Percentiles rank a stretch among this genome's conserved stretches.
Evolutionary conservation across 192 early-diverging fungal species (phyloP).

Genomic region (Lobosporangium transversale): DNA sequence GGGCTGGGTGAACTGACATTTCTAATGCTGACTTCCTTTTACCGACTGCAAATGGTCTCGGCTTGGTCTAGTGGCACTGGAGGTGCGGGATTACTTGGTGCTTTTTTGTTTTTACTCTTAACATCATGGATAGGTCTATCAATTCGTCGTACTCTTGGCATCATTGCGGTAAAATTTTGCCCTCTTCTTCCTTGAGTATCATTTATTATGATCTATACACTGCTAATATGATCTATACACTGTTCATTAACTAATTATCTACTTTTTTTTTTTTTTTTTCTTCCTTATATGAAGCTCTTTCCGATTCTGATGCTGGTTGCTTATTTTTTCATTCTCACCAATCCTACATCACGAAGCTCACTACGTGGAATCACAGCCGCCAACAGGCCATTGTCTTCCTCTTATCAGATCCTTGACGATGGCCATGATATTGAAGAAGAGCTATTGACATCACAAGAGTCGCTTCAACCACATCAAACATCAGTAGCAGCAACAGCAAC

Average conservation of each 20-base stretch:
- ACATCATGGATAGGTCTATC: conserved; percentile 52
- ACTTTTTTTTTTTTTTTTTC: too few relatives aligned
- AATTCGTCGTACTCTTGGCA: conserved; percentile 24
- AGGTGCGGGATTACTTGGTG: conserved; percentile 51
- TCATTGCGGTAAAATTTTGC: conserved; percentile 33
- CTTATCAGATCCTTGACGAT: too few relatives aligned
- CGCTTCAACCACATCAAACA: background rate
- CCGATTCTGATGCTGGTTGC: conserved; percentile 42
- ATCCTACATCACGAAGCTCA: background rate
- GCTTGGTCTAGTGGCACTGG: conserved; percentile 59
- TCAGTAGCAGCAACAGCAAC: background rate
- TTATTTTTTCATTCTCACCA: conserved; percentile 48
- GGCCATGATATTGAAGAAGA: conserved; percentile 6
- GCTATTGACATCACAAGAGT: background rate
- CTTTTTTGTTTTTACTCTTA: conserved; percentile 50
- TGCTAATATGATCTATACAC: too few relatives aligned
- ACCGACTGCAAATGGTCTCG: conserved; percentile 46
- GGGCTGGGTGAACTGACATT: conserved; percentile 57
- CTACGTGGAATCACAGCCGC: conserved; percentile 7
- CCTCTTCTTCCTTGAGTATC: background rate
- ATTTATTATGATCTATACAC: too few relatives aligned
- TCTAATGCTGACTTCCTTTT: conserved; percentile 57
- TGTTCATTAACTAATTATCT: too few relatives aligned
- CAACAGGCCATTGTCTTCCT: conserved; percentile 10
- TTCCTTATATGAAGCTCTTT: conserved; percentile 20